phyloP scores from a whole-genome alignment of 331 rosid genomes.

The Cydonia oblonga region DNA sequence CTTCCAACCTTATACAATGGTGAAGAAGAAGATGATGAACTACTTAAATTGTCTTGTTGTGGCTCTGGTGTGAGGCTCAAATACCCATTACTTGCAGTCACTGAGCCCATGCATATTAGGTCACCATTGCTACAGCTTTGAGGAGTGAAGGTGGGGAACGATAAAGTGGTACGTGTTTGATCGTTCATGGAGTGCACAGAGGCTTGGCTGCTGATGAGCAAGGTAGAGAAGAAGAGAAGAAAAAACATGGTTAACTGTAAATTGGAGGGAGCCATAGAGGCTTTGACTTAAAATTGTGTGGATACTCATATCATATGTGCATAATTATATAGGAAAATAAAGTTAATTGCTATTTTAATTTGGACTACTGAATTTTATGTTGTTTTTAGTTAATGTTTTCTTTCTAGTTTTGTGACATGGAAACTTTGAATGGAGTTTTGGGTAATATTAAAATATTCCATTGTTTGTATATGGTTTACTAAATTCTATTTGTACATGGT shows the following conservation, averaged over 20 bases:
- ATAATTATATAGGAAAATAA: not conserved
- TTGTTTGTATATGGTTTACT: not conserved
- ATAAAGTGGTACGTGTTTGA: slow-evolving; percentile 20
- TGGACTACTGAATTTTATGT: not conserved
- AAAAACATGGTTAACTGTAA: not conserved
- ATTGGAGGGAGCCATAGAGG: not conserved
- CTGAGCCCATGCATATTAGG: slow-evolving; percentile 48
- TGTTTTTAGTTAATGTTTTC: not conserved
- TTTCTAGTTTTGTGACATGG: not conserved
- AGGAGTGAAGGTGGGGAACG: slow-evolving; percentile 34
- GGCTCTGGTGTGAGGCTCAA: slow-evolving; percentile 42
- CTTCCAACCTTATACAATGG: slow-evolving; percentile 27
- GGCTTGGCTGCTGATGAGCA: slow-evolving; percentile 10
- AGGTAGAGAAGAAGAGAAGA: slow-evolving; percentile 2
- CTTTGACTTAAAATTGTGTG: not conserved
- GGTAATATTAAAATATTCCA: not conserved
- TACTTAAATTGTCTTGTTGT: slow-evolving; percentile 7
- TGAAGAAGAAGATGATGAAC: not conserved
- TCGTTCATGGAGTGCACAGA: slow-evolving; percentile 7
- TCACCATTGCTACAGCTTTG: slow-evolving; percentile 32
- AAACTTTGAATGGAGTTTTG: slow-evolving; percentile 7
- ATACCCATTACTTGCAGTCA: slow-evolving; percentile 23
- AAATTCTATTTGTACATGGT: no score
- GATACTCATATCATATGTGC: not conserved
- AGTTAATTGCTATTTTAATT: not conserved